Evolutionary conservation across 208 protist species (phyloP).

Genomic region (Blechomonas ayalai): DNA sequence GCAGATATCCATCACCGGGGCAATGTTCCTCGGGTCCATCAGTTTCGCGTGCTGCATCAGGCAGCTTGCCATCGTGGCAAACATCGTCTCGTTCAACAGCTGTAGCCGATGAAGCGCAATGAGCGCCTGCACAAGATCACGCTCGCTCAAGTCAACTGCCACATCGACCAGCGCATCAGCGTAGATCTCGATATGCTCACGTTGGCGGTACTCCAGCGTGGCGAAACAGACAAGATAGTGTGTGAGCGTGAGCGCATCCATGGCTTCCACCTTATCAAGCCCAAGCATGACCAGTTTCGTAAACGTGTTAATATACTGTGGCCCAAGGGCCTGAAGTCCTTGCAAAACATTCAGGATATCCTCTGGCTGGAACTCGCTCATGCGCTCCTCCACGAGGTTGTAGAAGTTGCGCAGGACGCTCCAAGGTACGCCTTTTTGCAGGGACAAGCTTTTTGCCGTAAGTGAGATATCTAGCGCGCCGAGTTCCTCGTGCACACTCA

Average conservation of each 20-base stretch:
- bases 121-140: conserved; percentile 64
- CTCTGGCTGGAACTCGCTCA: conserved; percentile 62
- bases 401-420: conserved; percentile 36
- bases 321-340: conserved; percentile 31
- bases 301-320: conserved; percentile 54
- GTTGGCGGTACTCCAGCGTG: conserved; percentile 44
- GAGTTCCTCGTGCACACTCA: conserved; percentile 45
- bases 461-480: conserved; percentile 50
- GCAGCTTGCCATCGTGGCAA: conserved; percentile 33
- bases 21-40: conserved; percentile 50
- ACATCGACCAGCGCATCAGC: conserved; percentile 78
- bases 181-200: conserved; percentile 82
- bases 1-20: conserved; percentile 79
- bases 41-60: conserved; percentile 25
- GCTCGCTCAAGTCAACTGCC: conserved; percentile 48
- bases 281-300: conserved; percentile 47
- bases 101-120: conserved; percentile 58
- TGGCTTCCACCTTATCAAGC: conserved; percentile 68
- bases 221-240: conserved; percentile 63
- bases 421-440: conserved; percentile 46
- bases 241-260: conserved; percentile 68
- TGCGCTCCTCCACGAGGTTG: conserved; percentile 28
- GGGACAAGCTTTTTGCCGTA: conserved; percentile 27
- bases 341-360: conserved; percentile 66
- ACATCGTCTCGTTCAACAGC: conserved; percentile 64